Percentiles rank a stretch among this genome's conserved stretches.
These are phyloP conservation scores for Trichophyton schoenleinii DNA, from an alignment of 2,329 filamentous ascomycete species.

Conservation along the genomic window DNA sequence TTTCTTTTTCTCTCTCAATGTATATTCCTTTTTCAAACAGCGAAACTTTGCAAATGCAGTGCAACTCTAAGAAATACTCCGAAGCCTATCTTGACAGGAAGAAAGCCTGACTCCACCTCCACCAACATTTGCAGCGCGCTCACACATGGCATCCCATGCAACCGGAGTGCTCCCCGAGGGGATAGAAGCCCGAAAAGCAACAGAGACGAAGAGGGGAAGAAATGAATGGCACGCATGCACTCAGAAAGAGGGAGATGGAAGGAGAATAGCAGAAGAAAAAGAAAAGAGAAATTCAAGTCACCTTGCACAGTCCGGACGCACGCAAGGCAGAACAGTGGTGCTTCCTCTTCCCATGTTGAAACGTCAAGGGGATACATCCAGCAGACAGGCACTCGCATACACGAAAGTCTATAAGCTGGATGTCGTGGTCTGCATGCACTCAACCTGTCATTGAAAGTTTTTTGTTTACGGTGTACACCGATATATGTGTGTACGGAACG, in stretches of 20 bases:
- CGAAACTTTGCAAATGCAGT: constrained; percentile 2
- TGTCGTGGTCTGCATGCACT: neutral
- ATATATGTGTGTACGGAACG: neutral
- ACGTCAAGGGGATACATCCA: neutral
- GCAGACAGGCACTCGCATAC: neutral
- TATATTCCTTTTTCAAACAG: neutral
- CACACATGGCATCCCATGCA: constrained; percentile 3
- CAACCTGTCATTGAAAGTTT: neutral
- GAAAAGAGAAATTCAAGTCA: neutral
- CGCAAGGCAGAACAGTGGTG: neutral
- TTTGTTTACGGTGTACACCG: constrained; percentile 1
- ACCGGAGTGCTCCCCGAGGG: neutral
- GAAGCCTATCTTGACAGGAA: constrained; percentile 2
- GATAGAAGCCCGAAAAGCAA: neutral
- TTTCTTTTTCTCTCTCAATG: neutral
- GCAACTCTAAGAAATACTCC: constrained; percentile 3
- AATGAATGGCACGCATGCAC: neutral
- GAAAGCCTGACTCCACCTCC: neutral
- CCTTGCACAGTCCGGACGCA: neutral
- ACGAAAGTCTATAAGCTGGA: neutral
- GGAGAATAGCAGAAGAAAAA: neutral
- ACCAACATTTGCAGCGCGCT: neutral
- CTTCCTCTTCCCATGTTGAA: neutral
- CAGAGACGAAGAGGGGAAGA: neutral
- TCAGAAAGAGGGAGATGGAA: too few species aligned